Evolutionary conservation across 371 early-diverging fungal genomes (phyloP).

Genomic region (Circinella minor): DNA sequence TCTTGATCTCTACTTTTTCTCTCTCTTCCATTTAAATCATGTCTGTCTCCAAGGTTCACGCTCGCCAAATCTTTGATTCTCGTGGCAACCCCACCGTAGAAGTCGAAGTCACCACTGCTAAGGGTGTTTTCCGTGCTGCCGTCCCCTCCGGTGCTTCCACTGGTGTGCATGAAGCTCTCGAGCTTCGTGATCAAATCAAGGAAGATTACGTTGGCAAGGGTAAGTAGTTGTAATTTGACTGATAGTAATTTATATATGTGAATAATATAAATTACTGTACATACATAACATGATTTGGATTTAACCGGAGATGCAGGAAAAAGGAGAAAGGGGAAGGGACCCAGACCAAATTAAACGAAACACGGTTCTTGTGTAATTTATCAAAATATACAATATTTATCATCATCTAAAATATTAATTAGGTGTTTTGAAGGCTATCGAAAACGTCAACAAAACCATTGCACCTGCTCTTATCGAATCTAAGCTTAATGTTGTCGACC

Average conservation of each 20-base stretch:
- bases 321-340: not conserved
- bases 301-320: too few relatives aligned
- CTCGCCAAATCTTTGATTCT: conserved; percentile 99
- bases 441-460: conserved; percentile 91
- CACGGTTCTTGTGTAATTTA: not conserved
- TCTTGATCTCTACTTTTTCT: conserved; percentile 13
- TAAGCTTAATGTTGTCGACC: conserved; percentile 83
- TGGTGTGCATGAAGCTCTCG: conserved; percentile 98
- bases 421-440: conserved; percentile 93
- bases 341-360: too few relatives aligned
- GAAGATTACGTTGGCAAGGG: conserved; percentile 94
- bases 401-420: not conserved
- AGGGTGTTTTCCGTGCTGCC: conserved; percentile 94
- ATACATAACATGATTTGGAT: too few relatives aligned
- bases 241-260: not conserved
- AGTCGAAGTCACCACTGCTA: conserved; percentile 94
- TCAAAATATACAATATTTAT: too few relatives aligned
- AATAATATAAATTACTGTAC: not conserved
- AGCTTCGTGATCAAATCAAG: conserved; percentile 94
- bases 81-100: conserved; percentile 99
- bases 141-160: conserved; percentile 99
- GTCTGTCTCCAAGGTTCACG: conserved; percentile 84
- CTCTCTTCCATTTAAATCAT: conserved; percentile 17
- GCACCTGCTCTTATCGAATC: conserved; percentile 81
- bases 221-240: conserved; percentile 30